A percentile compares a stretch with the other conserved stretches of the same genome.
Evolutionary conservation across 202 grass and related monocot genomes (phyloP).

Genomic region (Setaria viridis): DNA sequence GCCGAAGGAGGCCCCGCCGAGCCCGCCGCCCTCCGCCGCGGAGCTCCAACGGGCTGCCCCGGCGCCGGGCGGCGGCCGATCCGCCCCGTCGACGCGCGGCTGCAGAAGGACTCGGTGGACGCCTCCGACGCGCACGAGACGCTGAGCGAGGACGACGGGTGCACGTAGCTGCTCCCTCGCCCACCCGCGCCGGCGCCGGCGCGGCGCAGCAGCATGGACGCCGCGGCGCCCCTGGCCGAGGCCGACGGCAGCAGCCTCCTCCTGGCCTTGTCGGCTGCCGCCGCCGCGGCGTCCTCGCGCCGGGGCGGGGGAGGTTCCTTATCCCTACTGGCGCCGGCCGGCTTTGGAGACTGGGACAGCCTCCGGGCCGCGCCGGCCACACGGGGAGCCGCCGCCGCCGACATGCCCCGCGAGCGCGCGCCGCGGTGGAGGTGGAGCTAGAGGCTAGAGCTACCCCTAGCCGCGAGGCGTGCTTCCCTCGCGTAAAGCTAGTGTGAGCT

Average conservation of each 20-base stretch:
- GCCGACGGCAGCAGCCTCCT: not conserved
- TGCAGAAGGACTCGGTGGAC: conserved; percentile 85
- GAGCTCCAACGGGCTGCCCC: not conserved
- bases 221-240: not conserved
- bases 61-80: conserved; percentile 58
- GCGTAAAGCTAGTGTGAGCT: not conserved
- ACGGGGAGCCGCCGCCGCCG: conserved; percentile 32
- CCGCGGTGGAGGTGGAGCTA: not conserved
- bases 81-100: conserved; percentile 79
- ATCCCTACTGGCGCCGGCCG: not conserved
- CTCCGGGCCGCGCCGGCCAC: conserved; percentile 22
- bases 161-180: not conserved
- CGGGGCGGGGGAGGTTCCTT: not conserved
- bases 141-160: conserved; percentile 62
- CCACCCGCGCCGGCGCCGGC: conserved; percentile 28
- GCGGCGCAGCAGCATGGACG: conserved; percentile 56
- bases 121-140: conserved; percentile 88
- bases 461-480: not conserved
- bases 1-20: conserved; percentile 46
- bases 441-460: not conserved
- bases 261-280: conserved; percentile 4
- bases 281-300: not conserved
- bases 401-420: conserved; percentile 19
- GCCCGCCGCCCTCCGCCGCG: conserved; percentile 40
- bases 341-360: conserved; percentile 37